Base-by-base conservation (phyloP, 495 filamentous ascomycete species). In the Penicillium antarcticum region DNA sequence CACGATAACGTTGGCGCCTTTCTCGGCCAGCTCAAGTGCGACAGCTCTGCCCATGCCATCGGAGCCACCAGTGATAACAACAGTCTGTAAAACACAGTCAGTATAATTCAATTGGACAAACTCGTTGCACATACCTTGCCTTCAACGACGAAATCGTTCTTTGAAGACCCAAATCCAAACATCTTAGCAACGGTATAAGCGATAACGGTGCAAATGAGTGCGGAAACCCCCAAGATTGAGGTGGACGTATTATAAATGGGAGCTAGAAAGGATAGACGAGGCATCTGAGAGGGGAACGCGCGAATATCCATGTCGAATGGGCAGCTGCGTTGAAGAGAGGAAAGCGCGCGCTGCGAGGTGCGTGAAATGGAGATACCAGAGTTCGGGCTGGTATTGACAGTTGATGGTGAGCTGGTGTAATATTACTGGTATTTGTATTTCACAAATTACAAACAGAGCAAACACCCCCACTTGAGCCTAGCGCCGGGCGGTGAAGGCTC, bases 21-120 rank as follows among this genome's bases (percentile, higher is more conserved):
- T 94, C 46, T 73, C 68, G 4, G 94, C 80, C 16, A 97, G 80
- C 48, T 89, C 78, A 17, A 79, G 74, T 4, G 84, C 92, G 14
- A 86, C 80, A 39, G 78, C 81, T 60, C 78, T 81, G 54, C 94
- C 94, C 87, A 96, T 89, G 42, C 94, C 94, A 63, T 96, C 87
- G 1, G 95, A 97, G 45, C 84, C 92, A 34, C 94, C 94, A 11
- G 94, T 98, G 46, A 98, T 75, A 18, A 97, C 70, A 50, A 94
- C 80, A 5, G 88, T 94, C 89, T 92, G 39, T 17, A 48, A 55
- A 8, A 31, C 35, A 45, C n/a, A 42, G 36, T 56, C 29, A 68
- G 66, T 32, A 48, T 0, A 16, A 41, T 19, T 9, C 13, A 8
- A 33, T 23, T 32, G 5, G 40, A 50, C 8, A n/a, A 17, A n/a